Evolutionary conservation across 2,329 filamentous ascomycete species (phyloP), one percentile per base, ranked within the genome.

Genomic region (Sporothrix brunneoviolacea): DNA sequence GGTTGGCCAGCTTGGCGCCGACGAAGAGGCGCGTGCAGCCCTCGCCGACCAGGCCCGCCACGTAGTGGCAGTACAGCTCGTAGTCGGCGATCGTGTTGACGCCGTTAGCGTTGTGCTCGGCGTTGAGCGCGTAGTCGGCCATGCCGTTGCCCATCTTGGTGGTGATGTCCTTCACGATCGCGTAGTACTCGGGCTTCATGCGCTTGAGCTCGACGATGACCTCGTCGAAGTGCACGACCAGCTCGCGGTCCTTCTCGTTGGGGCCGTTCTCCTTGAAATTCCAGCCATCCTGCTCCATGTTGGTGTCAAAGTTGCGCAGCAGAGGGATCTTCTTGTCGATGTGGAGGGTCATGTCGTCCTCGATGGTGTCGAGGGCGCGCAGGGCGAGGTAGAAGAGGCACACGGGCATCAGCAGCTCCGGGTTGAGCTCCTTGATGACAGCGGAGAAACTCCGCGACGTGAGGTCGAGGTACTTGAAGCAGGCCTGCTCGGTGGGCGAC

Each of bases 131-230:
- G 66, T 95, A 98, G 70, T 98, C 91, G 24, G 93, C 93, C 93
- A 98, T 98, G 59, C 93, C 93, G 63, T 97, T 91, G 57, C 91
- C 91, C 93, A 98, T 98, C 71, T 89, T 87, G 63, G 83, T 74
- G 28, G 90, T 89, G 64, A 97, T 95, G 61, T 97, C 91, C 69
- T 85, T 84, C 69, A 98, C 93, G 64, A 97, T 91, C 7, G 76
- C 79, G 67, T 79, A 80, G 71, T 98, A 97, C 50, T 79, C 80
- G 43, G 83, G 80, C 74, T 96, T 94, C 68, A 95, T 75, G 69
- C 87, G 86, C 73, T 87, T 88, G 68, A 91, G 88, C 75, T 98
- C 91, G 52, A 78, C 73, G 57, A 95, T 79, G 56, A 98, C 83
- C 51, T 85, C 80, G 66, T 95, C 83, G 65, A 98, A 98, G 70